phyloP scores from a whole-genome alignment of 2,329 filamentous ascomycete genomes.

The Neobulgaria alba region DNA sequence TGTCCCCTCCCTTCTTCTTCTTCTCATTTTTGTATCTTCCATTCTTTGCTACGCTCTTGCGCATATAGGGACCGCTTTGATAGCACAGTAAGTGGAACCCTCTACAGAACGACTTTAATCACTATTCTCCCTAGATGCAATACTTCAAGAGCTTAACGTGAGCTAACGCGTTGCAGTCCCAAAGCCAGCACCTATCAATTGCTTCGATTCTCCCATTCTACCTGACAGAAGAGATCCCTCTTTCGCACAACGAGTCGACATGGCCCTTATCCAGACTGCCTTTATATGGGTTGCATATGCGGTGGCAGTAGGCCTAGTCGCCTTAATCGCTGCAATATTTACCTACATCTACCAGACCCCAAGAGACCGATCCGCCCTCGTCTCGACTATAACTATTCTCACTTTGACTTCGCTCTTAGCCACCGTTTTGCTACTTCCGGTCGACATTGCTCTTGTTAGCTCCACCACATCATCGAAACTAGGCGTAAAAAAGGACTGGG shows the following conservation, averaged over 20 bases:
- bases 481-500: slow-evolving; percentile 90
- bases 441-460: slow-evolving; percentile 91
- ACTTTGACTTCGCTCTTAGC: slow-evolving; percentile 82
- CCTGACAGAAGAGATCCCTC: neutral
- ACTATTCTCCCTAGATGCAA: no score
- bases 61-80: neutral
- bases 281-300: slow-evolving; percentile 95
- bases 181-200: no score
- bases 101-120: no score
- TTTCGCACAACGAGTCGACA: slow-evolving; percentile 5
- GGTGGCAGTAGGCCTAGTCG: slow-evolving; percentile 67
- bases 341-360: slow-evolving; percentile 88
- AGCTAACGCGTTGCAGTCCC: neutral
- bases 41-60: no score
- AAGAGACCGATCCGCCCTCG: slow-evolving; percentile 72
- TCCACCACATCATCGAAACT: slow-evolving; percentile 69
- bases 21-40: neutral
- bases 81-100: neutral
- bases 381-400: slow-evolving; percentile 78
- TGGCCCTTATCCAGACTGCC: slow-evolving; percentile 66
- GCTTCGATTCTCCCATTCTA: neutral
- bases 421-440: slow-evolving; percentile 83
- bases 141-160: neutral
- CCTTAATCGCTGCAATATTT: slow-evolving; percentile 72
- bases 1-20: no score